Evolutionary conservation across 2,329 filamentous ascomycete genomes (phyloP), one percentile per base, ranked within the genome.

Genomic region (Sarocladium kiliense): DNA sequence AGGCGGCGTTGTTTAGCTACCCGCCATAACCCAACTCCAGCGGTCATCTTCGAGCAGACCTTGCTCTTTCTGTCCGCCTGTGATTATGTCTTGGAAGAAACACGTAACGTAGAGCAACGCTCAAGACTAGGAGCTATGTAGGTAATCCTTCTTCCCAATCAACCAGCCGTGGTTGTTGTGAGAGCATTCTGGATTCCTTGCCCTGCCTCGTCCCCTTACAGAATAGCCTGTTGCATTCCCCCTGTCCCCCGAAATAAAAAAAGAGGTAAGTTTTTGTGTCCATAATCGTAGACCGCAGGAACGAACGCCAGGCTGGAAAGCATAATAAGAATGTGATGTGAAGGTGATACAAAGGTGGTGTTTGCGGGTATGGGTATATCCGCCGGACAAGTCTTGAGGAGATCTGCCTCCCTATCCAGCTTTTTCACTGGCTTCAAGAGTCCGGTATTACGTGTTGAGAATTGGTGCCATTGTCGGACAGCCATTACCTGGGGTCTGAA

Each of bases 401-500:
- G 37, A 41, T 16, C 37, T 16, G 37, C n/a, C n/a, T n/a, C n/a
- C n/a, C n/a, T n/a, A n/a, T n/a, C n/a, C n/a, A n/a, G n/a, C n/a
- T n/a, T n/a, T n/a, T n/a, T n/a, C n/a, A n/a, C n/a, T n/a, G n/a
- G n/a, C n/a, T n/a, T n/a, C n/a, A n/a, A n/a, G n/a, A n/a, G n/a
- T n/a, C n/a, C n/a, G n/a, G n/a, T n/a, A n/a, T n/a, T n/a, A n/a
- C n/a, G n/a, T n/a, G n/a, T n/a, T n/a, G n/a, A n/a, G n/a, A n/a
- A n/a, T n/a, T n/a, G n/a, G n/a, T n/a, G n/a, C n/a, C n/a, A n/a
- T n/a, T n/a, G n/a, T n/a, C n/a, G n/a, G n/a, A n/a, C n/a, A n/a
- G n/a, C n/a, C n/a, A n/a, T n/a, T n/a, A 74, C 61, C 66, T 72
- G 21, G 74, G 71, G 54, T 73, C 72, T 14, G 77, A 78, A 50